Conservation (phyloP, 768 basidiomycete species). For the Termitomyces sp. region DNA sequence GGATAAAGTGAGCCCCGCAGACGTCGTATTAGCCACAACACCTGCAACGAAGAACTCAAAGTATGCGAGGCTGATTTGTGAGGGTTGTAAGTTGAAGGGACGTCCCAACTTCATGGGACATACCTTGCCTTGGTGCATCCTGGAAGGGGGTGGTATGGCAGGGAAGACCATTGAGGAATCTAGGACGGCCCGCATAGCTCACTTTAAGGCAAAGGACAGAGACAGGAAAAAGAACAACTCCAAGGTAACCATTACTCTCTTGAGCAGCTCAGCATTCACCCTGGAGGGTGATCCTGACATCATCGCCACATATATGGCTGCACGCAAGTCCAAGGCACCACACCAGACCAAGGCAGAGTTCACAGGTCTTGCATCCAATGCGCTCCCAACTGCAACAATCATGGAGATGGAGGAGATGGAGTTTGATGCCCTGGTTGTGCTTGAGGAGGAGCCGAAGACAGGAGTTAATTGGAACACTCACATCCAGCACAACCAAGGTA, state of each 20-base stretch:
- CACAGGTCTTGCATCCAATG: no score
- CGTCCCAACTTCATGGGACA: no score
- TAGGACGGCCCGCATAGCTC: background rate
- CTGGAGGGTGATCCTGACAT: background rate
- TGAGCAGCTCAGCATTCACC: background rate
- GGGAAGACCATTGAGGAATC: background rate
- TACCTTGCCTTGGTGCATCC: background rate
- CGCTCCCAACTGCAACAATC: background rate
- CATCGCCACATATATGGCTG: background rate
- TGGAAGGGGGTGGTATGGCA: background rate
- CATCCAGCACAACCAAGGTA: no score
- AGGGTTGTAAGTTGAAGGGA: no score
- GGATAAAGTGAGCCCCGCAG: no score
- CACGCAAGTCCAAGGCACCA: background rate
- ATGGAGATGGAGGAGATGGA: background rate
- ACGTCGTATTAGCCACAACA: no score
- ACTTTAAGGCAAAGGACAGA: background rate
- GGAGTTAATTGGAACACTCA: no score
- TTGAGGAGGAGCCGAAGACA: background rate
- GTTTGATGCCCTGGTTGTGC: background rate
- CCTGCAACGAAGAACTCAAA: no score
- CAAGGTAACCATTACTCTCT: background rate
- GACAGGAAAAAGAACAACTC: background rate
- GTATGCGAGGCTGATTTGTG: no score
- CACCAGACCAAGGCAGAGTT: no score